Percentiles rank a stretch among this genome's conserved stretches.
Conservation (phyloP, 352 stramenopile genomes). For the Globisporangium spinosum region DNA sequence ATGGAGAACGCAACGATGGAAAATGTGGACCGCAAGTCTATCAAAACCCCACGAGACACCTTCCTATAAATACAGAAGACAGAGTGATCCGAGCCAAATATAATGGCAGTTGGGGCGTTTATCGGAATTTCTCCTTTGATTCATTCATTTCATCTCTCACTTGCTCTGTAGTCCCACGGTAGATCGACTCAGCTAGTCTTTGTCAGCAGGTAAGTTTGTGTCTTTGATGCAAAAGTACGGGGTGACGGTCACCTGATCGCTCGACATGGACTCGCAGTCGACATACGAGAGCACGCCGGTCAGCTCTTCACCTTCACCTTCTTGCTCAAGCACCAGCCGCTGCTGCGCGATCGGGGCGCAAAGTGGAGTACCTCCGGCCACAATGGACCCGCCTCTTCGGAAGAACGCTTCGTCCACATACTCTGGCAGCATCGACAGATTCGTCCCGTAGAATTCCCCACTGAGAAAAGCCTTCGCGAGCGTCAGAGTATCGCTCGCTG, state of each 20-base stretch:
- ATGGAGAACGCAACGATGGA: background rate
- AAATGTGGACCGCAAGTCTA: background rate
- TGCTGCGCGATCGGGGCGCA: background rate
- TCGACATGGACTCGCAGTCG: background rate
- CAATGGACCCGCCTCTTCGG: background rate
- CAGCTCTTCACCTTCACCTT: background rate
- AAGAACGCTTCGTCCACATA: slow-evolving; percentile 20
- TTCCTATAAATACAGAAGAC: background rate
- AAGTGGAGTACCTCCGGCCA: slow-evolving; percentile 1
- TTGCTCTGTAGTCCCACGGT: background rate
- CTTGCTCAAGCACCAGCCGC: background rate
- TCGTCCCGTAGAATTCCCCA: slow-evolving; percentile 6
- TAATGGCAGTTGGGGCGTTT: background rate
- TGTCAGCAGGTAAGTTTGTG: background rate
- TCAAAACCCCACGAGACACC: background rate
- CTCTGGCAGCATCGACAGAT: slow-evolving; percentile 3
- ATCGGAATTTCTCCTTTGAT: background rate
- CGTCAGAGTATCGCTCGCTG: slow-evolving; percentile 1
- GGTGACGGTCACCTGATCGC: slow-evolving; percentile 2
- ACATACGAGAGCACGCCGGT: background rate
- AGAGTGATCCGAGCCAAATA: background rate
- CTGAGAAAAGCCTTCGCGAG: background rate
- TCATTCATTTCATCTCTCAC: background rate
- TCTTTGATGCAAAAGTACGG: slow-evolving; percentile 9
- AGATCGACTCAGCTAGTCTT: background rate